Conservation (phyloP, 306 rosid genomes). For the Inga leiocalycina region DNA sequence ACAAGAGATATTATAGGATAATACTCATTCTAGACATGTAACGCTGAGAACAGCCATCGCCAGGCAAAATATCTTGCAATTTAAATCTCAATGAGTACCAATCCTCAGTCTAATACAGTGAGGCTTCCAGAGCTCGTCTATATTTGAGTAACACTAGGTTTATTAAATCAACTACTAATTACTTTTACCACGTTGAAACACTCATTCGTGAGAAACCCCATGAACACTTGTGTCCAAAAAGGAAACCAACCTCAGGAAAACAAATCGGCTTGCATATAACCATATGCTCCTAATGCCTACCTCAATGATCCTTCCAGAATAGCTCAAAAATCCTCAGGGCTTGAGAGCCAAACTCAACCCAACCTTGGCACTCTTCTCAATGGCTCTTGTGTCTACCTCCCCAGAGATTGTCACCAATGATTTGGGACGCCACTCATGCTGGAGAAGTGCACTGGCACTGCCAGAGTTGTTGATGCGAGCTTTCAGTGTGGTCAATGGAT, state of each 20-base stretch:
- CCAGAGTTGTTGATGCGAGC: slow-evolving; percentile 81
- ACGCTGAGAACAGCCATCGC: not conserved
- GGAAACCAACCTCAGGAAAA: slow-evolving; percentile 40
- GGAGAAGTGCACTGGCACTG: slow-evolving; percentile 83
- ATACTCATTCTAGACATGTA: no score
- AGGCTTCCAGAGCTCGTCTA: slow-evolving; percentile 33
- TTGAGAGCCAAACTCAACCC: slow-evolving; percentile 91
- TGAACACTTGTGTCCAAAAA: slow-evolving; percentile 41
- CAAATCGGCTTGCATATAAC: slow-evolving; percentile 41
- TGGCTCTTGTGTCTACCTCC: slow-evolving; percentile 87
- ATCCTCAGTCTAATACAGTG: slow-evolving; percentile 9
- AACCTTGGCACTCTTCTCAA: slow-evolving; percentile 91
- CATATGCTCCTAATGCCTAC: slow-evolving; percentile 50
- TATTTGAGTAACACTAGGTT: slow-evolving; percentile 36
- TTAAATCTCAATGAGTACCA: slow-evolving; percentile 28
- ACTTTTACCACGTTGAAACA: slow-evolving; percentile 42
- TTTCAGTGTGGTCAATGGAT: slow-evolving; percentile 79
- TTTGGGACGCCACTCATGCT: slow-evolving; percentile 99
- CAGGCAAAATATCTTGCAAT: slow-evolving; percentile 2
- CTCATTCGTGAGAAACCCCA: slow-evolving; percentile 37
- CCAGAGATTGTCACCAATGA: slow-evolving; percentile 81
- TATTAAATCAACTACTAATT: slow-evolving; percentile 36
- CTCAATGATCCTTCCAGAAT: slow-evolving; percentile 41
- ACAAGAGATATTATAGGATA: no score
- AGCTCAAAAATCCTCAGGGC: slow-evolving; percentile 60